Base-by-base conservation (phyloP, 768 basidiomycete species). In the Phlebiopsis gigantea region DNA sequence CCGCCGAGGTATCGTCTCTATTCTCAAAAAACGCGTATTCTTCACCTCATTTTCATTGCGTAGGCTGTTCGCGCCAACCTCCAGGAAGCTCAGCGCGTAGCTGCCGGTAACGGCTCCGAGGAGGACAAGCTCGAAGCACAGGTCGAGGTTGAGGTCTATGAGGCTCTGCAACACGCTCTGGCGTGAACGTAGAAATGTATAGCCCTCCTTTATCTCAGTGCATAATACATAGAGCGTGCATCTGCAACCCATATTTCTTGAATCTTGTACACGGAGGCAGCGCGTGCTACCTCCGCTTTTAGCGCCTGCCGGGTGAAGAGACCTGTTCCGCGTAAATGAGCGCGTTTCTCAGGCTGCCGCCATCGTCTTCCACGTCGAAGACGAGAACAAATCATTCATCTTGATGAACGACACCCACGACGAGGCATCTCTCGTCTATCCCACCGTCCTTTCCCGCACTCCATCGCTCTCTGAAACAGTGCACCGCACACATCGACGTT, bases 111-210 rank as follows among this genome's bases (percentile, higher is more conserved):
- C 67, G 95, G 93, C 28, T 85, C 92, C 45, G 97, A 98, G 72
- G 87, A 87, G 64, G 93, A 93, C 72, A 98, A 93, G 79, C 75
- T 87, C 58, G 94, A 95, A 75, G 97, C 95, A 29, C 82, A 84
- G 63, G 84, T 98, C 69, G 96, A 99, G 75, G 89, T 90, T 31
- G 94, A 96, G 68, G 95, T 98, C 56, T 98, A 95, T 69, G 97
- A 98, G 78, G 84, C 92, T 43, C 79, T 99, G 58, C 95, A 98
- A 71, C 82, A 89, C 62, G 93, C 93, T 63, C 73, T 98, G 62
- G 72, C 78, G 77, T 68, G 81, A 73, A 66, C 39, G 12, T 22
- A 26, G n/a, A 10, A 25, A 53, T 58, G 19, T 42, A 51, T 30
- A 53, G 12, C 10, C 45, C 47, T 41, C 31, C 43, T 45, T 49